Percentiles rank a stretch among this genome's conserved stretches.
Conservation (phyloP, 1,284 basidiomycete species). For the Psilocybe mexicana region DNA sequence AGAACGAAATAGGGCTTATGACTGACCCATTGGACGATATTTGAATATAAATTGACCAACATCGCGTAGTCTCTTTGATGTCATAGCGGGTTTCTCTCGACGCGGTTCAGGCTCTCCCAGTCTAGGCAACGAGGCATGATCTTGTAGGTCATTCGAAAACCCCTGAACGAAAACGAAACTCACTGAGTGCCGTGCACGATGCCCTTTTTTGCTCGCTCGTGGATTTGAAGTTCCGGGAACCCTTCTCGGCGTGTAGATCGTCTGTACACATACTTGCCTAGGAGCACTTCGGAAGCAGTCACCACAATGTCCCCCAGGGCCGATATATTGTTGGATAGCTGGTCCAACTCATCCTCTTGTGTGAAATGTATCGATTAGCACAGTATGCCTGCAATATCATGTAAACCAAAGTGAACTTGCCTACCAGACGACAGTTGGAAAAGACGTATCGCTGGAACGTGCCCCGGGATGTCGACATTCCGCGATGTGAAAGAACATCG, state of each 20-base stretch:
- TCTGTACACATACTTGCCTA: not conserved
- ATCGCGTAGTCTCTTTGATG: not conserved
- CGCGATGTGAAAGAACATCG: not conserved
- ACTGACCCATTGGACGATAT: constrained; percentile 21
- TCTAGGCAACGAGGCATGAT: not conserved
- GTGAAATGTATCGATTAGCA: not conserved
- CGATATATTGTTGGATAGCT: not conserved
- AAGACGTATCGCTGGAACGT: constrained; percentile 8
- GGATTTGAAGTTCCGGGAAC: constrained; percentile 12
- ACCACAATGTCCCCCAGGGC: constrained; percentile 17
- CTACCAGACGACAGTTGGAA: constrained; percentile 8
- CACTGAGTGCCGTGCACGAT: constrained; percentile 22
- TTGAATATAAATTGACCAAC: constrained; percentile 19
- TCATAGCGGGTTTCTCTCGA: not conserved
- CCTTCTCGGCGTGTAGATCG: not conserved
- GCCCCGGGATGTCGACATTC: not conserved
- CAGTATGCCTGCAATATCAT: too few species aligned
- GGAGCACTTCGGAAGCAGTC: constrained; percentile 1
- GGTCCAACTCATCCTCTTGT: constrained; percentile 12
- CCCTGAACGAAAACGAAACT: not conserved
- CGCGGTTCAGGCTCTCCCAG: not conserved
- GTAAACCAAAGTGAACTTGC: not conserved
- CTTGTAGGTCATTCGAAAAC: too few species aligned
- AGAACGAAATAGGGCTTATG: not conserved
- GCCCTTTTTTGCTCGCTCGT: constrained; percentile 21